These are phyloP conservation scores for Castanea sativa DNA, from an alignment of 306 rosid genomes.

Conservation along the genomic window DNA sequence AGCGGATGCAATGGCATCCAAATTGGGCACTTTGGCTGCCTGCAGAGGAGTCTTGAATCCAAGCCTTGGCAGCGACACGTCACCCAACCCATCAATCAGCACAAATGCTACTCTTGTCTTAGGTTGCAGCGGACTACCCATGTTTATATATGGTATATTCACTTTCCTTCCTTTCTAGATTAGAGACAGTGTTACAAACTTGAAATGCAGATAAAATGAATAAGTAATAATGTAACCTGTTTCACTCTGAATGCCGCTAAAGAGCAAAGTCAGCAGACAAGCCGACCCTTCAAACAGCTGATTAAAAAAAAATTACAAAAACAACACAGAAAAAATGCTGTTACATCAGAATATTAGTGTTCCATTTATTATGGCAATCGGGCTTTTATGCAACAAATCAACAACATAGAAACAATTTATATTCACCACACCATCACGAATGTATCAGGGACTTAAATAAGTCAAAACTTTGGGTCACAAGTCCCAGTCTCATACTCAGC, in stretches of 20 bases:
- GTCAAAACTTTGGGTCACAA: not conserved
- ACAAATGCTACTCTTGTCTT: slow-evolving; percentile 91
- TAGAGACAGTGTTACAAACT: not conserved
- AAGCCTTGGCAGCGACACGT: slow-evolving; percentile 79
- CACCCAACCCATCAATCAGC: slow-evolving; percentile 92
- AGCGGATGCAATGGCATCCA: slow-evolving; percentile 89
- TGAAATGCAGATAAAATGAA: slow-evolving; percentile 1
- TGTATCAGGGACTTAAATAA: not conserved
- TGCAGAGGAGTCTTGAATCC: slow-evolving; percentile 86
- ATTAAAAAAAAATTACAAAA: not conserved
- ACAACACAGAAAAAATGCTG: not conserved
- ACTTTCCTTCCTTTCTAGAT: slow-evolving; percentile 4
- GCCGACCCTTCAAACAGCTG: slow-evolving; percentile 29
- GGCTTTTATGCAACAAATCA: not conserved
- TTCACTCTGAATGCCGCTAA: slow-evolving; percentile 16
- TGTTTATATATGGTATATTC: slow-evolving; percentile 15
- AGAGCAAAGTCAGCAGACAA: slow-evolving; percentile 19
- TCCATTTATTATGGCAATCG: not conserved
- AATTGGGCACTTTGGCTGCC: slow-evolving; percentile 70
- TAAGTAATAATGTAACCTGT: slow-evolving; percentile 5
- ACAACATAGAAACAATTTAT: not conserved
- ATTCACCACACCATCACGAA: not conserved
- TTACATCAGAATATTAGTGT: not conserved
- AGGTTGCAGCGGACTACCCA: slow-evolving; percentile 53
- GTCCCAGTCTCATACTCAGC: not conserved